A percentile compares a stretch with the other conserved stretches of the same genome.
These are phyloP conservation scores for Xylaria polymorpha DNA, from an alignment of 2,329 filamentous ascomycete species.

Conservation along the genomic window DNA sequence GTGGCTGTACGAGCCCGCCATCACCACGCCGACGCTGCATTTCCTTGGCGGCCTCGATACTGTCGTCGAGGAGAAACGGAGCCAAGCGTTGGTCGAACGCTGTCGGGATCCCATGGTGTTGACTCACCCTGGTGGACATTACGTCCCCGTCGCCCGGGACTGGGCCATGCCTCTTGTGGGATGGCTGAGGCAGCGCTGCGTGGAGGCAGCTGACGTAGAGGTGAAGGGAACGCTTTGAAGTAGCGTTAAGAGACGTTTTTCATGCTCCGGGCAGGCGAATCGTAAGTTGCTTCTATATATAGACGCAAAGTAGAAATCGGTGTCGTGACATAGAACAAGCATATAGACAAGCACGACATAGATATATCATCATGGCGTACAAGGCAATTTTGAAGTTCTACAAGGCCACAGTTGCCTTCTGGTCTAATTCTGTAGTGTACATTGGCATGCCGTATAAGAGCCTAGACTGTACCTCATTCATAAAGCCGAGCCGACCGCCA, in stretches of 20 bases:
- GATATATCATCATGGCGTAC: constrained; percentile 25
- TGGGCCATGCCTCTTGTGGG: constrained; percentile 80
- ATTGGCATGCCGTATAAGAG: constrained; percentile 46
- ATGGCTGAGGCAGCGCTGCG: constrained; percentile 54
- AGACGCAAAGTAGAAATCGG: background rate
- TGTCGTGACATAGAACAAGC: constrained; percentile 14
- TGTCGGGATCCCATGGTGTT: constrained; percentile 67
- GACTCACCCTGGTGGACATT: constrained; percentile 89
- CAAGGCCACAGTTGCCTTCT: constrained; percentile 39
- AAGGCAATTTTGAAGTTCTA: constrained; percentile 43
- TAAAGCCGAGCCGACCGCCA: constrained; percentile 26
- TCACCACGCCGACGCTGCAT: constrained; percentile 82
- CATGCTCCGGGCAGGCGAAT: background rate
- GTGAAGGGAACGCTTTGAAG: constrained; percentile 38
- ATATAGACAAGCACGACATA: constrained; percentile 26
- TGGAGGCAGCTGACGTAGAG: constrained; percentile 26
- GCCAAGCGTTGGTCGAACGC: constrained; percentile 72
- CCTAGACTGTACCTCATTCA: constrained; percentile 35
- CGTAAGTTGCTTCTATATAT: background rate
- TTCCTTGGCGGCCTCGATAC: constrained; percentile 86
- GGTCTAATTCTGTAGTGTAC: constrained; percentile 49
- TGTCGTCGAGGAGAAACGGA: constrained; percentile 84
- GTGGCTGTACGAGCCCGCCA: constrained; percentile 53
- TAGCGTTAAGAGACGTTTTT: background rate
- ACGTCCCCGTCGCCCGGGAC: constrained; percentile 84